Conservation (phyloP, 2,329 filamentous ascomycete species). For the Zarea fungicola region DNA sequence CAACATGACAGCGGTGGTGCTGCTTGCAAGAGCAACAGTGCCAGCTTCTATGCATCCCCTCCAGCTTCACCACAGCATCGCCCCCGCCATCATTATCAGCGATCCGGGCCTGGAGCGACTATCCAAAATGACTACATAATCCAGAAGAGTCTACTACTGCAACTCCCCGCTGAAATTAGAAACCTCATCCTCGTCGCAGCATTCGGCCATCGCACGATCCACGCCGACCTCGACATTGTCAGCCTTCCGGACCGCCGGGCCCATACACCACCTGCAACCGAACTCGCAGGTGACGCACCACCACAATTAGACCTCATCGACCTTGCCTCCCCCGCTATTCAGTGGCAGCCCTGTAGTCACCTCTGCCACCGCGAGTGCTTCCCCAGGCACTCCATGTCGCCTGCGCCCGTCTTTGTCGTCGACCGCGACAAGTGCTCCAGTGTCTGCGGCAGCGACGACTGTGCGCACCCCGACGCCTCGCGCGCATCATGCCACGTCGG, state of each 20-base stretch:
- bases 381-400: background rate
- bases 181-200: slow-evolving; percentile 4
- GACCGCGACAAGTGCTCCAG: slow-evolving; percentile 8
- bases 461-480: background rate
- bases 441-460: background rate
- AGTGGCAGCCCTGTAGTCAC: background rate
- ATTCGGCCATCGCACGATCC: slow-evolving; percentile 8
- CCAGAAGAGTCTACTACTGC: background rate
- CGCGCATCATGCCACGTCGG: background rate
- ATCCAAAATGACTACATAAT: background rate
- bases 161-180: slow-evolving; percentile 1
- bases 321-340: background rate
- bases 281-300: background rate
- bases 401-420: slow-evolving; percentile 6
- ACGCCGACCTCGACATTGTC: slow-evolving; percentile 3
- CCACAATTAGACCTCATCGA: background rate
- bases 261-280: background rate
- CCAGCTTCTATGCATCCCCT: too few species aligned
- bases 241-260: background rate
- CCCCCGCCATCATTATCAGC: slow-evolving; percentile 4
- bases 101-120: too few species aligned
- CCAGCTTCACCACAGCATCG: background rate
- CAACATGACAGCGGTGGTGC: too few species aligned
- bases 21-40: too few species aligned
- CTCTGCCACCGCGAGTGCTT: slow-evolving; percentile 7